phyloP scores from a whole-genome alignment of 2,329 filamentous ascomycete species.

The Aspergillus tamarii region DNA sequence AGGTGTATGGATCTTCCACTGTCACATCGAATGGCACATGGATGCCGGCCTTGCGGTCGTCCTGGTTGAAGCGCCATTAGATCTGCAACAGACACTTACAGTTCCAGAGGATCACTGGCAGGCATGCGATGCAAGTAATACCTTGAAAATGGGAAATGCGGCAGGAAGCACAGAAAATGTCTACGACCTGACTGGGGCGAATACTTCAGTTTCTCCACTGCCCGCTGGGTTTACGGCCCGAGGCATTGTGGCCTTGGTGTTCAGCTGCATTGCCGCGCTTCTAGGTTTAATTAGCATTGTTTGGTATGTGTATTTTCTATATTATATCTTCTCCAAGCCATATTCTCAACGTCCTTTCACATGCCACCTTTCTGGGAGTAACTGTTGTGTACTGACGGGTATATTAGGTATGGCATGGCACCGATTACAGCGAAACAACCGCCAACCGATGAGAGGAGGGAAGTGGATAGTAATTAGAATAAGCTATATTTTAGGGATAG shows the following conservation, averaged over 20 bases:
- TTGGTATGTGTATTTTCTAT: constrained; percentile 56
- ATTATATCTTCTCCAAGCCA: background rate
- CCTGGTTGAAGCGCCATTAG: constrained; percentile 64
- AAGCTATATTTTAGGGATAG: too few relatives aligned
- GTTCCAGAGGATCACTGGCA: constrained; percentile 66
- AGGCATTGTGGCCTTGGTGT: constrained; percentile 74
- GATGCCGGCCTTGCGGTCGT: constrained; percentile 67
- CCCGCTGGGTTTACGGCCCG: constrained; percentile 71
- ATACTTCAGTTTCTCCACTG: constrained; percentile 57
- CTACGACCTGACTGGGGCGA: constrained; percentile 66
- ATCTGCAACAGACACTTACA: constrained; percentile 62
- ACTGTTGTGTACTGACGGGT: constrained; percentile 1
- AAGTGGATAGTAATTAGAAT: background rate
- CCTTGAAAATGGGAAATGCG: constrained; percentile 69
- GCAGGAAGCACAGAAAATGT: constrained; percentile 69
- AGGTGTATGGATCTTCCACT: constrained; percentile 73
- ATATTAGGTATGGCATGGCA: constrained; percentile 10
- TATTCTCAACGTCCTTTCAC: background rate
- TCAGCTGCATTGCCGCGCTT: constrained; percentile 70
- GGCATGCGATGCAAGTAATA: constrained; percentile 57
- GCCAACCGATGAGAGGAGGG: background rate
- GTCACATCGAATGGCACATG: constrained; percentile 80
- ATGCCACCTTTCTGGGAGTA: background rate
- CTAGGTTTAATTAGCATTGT: constrained; percentile 68
- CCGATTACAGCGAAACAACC: background rate